Conservation (phyloP, 805 yeast species). For the Ogataea sp. region DNA sequence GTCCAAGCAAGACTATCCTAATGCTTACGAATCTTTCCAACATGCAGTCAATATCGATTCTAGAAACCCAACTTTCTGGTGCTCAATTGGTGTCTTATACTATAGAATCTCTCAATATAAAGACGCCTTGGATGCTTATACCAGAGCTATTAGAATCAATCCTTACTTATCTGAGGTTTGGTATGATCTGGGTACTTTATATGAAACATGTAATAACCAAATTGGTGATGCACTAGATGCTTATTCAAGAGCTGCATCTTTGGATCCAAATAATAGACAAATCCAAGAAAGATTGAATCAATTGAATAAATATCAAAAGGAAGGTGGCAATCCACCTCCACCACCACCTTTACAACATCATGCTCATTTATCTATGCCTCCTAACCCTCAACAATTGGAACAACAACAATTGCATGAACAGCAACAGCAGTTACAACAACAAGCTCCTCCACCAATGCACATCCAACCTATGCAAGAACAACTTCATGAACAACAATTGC, state of each 20-base stretch:
- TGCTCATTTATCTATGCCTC: slow-evolving; percentile 35
- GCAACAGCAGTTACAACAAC: slow-evolving; percentile 4
- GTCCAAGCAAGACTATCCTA: slow-evolving; percentile 91
- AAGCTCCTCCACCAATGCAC: not conserved
- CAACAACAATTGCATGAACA: slow-evolving; percentile 19
- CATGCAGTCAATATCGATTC: slow-evolving; percentile 97
- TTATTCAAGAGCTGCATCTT: slow-evolving; percentile 89
- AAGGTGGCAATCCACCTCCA: slow-evolving; percentile 49
- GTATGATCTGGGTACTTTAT: slow-evolving; percentile 96
- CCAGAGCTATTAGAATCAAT: slow-evolving; percentile 90
- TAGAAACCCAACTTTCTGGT: slow-evolving; percentile 97
- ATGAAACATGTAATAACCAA: slow-evolving; percentile 96
- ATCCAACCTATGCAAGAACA: not conserved
- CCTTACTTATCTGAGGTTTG: slow-evolving; percentile 97
- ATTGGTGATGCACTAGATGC: slow-evolving; percentile 94
- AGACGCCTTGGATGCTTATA: slow-evolving; percentile 96
- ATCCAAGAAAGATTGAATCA: slow-evolving; percentile 90
- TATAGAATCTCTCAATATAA: slow-evolving; percentile 94
- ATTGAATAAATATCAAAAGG: slow-evolving; percentile 62
- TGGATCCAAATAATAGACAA: slow-evolving; percentile 92
- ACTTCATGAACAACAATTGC: slow-evolving; percentile 1
- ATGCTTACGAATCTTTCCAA: slow-evolving; percentile 97
- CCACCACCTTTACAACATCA: slow-evolving; percentile 51
- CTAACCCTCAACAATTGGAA: slow-evolving; percentile 30
- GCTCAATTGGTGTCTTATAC: slow-evolving; percentile 89